Conservation (phyloP, 306 rosid genomes). For the Vachellia collinsii region DNA sequence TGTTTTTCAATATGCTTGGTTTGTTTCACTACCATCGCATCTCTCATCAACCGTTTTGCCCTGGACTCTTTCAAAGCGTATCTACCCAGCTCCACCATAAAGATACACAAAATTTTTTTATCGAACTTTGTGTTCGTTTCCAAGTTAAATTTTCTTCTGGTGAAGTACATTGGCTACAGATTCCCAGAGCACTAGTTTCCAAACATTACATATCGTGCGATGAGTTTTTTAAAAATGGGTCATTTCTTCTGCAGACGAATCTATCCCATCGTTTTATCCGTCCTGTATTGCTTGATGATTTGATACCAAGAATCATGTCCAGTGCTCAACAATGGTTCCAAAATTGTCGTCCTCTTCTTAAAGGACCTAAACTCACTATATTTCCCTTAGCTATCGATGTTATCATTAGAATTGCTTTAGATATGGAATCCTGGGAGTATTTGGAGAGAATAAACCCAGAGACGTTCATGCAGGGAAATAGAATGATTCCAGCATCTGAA, state of each 20-base stretch:
- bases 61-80: too few relatives aligned
- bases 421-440: neutral
- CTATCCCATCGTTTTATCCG: neutral
- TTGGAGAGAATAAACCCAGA: neutral
- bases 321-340: neutral
- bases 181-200: too few relatives aligned
- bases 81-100: too few relatives aligned
- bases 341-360: neutral
- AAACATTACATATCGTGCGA: neutral
- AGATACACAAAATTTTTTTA: neutral
- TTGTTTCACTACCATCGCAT: too few relatives aligned
- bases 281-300: neutral
- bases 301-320: neutral
- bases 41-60: too few relatives aligned
- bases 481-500: neutral
- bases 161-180: too few relatives aligned
- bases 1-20: too few relatives aligned
- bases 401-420: too few relatives aligned
- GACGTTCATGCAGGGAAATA: neutral
- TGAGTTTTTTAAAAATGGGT: neutral
- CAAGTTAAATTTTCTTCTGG: neutral
- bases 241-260: neutral
- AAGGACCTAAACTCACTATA: too few relatives aligned
- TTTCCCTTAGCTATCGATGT: neutral
- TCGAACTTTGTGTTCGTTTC: neutral